Conservation (phyloP, 768 basidiomycete genomes). For the Rhodotorula graminis region DNA sequence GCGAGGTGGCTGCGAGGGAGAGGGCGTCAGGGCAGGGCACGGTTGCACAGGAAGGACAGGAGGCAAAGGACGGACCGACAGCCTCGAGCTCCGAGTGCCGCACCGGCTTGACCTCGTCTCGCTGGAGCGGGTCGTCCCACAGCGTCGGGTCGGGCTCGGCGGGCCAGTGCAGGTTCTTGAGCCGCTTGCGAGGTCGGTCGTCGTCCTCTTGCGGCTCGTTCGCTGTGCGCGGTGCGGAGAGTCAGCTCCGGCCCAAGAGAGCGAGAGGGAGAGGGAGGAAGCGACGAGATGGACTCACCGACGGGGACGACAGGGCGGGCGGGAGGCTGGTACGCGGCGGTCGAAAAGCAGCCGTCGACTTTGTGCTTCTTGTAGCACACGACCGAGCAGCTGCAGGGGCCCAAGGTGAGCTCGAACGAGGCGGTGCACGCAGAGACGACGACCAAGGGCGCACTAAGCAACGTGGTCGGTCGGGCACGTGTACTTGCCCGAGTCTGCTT, state of each 20-base stretch:
- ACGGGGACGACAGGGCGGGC: constrained; percentile 1
- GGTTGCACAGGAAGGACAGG: too few species aligned
- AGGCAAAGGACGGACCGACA: constrained; percentile 7
- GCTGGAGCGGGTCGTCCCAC: constrained; percentile 34
- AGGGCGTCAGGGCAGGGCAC: background rate
- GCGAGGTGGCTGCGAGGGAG: constrained; percentile 14
- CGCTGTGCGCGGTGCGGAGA: too few species aligned
- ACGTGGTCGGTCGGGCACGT: constrained; percentile 22
- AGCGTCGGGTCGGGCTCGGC: constrained; percentile 30
- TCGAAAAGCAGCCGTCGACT: constrained; percentile 14
- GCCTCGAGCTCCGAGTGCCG: constrained; percentile 34
- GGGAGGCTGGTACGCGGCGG: constrained; percentile 1
- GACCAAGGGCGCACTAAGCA: constrained; percentile 12
- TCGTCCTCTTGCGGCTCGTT: constrained; percentile 1
- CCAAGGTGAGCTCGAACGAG: background rate
- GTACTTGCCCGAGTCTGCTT: constrained; percentile 26
- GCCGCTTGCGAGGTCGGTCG: constrained; percentile 31
- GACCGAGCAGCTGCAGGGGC: constrained; percentile 9
- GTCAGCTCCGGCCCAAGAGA: too few species aligned
- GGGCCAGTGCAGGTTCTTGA: constrained; percentile 36
- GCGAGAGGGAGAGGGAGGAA: background rate
- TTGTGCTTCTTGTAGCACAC: constrained; percentile 35
- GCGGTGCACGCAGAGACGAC: background rate
- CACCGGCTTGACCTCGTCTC: constrained; percentile 38
- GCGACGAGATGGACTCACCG: background rate